Base-by-base conservation (phyloP, 352 stramenopile genomes). In the Blastocystis sp. region DNA sequence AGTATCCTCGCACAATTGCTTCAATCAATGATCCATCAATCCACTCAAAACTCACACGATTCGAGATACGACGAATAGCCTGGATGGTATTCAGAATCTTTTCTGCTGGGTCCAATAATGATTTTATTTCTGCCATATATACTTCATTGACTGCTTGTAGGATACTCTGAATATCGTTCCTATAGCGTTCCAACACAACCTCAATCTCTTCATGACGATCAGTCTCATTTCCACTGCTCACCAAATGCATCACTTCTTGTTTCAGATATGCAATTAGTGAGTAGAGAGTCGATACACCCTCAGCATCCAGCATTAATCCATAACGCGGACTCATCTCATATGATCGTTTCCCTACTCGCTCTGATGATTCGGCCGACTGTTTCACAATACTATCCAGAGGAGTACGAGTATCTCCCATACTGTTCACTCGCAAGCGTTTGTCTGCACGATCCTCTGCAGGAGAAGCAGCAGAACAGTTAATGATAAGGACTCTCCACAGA, bases 1-100 rank as follows among this genome's bases (percentile, higher is more conserved):
- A 99, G 62, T 98, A 94, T n/a, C 98, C 98, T 42, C 95, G 93
- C 68, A 98, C 93, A 93, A 99, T 97, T 1, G 97, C 98, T 89
- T 98, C 92, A 13, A 99, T 96, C 24, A 99, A 91, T 48, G 96
- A 94, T 5, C 98, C 97, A 91, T 99, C 97, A 19, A 98, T 94
- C 97, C 97, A 99, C 69, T 97, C 94, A 89, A 99, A 99, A 93
- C 92, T 75, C 35, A 81, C 77, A n/a, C 68, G 73, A 15, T 37
- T 68, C 51, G 73, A 66, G 19, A 22, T 57, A n/a, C 33, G 73
- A 19, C n/a, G 13, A 57, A 84, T 84, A 13, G 73, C 73, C 0
- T 22, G n/a, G 15, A 84, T 68, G 4, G 73, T 35, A 17, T 44
- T 40, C 11, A 84, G 19, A 17, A 84, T 68, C 5, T 48, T 24